Base-by-base conservation (phyloP, 257 asterid genomes). In the Przewalskia tangutica region DNA sequence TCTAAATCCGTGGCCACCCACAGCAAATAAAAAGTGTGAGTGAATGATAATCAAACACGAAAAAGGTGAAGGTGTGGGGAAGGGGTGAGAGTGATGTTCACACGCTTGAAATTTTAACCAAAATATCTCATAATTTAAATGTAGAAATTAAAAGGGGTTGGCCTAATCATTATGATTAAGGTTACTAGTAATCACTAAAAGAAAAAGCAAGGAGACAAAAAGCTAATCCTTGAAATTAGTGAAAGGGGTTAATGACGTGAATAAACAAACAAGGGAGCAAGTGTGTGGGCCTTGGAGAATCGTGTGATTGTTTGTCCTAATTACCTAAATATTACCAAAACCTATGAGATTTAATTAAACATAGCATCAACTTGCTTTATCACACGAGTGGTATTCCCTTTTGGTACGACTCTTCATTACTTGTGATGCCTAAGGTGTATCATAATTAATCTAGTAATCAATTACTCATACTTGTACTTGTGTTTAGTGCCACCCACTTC, bases 221-320 rank as follows among this genome's bases (percentile, higher is more conserved):
- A 75, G 79, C 16, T 50, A 75, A 75, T 46, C 62, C 79, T 75
- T 50, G 62, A 75, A 75, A 75, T 11, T 73, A 46, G 60, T 48
- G 11, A 48, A 73, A 71, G 79, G 59, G 7, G 0, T 46, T 73
- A 73, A 23, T 73, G 12, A 73, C 7, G 46, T 71, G 79, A 73
- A 73, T 20, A 73, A 48, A 73, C 12, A 46, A 73, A 48, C 12
- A 73, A 73, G 60, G 79, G 4, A 73, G 8, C 7, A 50, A 82
- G 80, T 78, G 76, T 42, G 66, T 83, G 85, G 70, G 82, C 59
- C 36, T 83, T 83, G 16, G 79, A 70, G 23, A 77, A 77, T 58
- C 8, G 85, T 77, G 85, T 55, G 64, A 79, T n/a, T n/a, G n/a
- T n/a, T 66, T 79, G 64, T 44, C 44, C 46, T 16, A 38, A 16